phyloP scores from a whole-genome alignment of 1,284 basidiomycete genomes.

The Naganishia sp. region DNA sequence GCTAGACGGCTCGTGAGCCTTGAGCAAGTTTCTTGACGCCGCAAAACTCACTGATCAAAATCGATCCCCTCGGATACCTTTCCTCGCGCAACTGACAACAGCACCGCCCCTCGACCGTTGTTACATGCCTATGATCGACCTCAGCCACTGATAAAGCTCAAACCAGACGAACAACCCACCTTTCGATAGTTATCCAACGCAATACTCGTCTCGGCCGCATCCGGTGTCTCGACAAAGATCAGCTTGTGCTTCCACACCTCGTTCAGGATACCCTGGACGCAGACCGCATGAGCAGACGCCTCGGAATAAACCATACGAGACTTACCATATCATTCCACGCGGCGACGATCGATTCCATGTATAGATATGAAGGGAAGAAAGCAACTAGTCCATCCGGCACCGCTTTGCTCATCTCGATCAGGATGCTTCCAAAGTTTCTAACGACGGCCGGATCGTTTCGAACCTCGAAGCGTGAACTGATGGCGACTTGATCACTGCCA shows the following conservation, averaged over 20 bases:
- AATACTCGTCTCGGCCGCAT: constrained; percentile 98
- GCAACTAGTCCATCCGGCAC: constrained; percentile 99
- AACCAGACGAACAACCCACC: constrained; percentile 57
- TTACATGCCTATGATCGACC: constrained; percentile 76
- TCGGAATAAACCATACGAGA: neutral
- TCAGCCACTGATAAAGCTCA: neutral
- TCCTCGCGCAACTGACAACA: constrained; percentile 95
- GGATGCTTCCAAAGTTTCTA: constrained; percentile 96
- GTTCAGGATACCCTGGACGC: constrained; percentile 83
- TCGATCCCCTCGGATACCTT: constrained; percentile 99
- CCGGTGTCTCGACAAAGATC: constrained; percentile 98
- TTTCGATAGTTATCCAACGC: constrained; percentile 96
- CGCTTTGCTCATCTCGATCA: constrained; percentile 96
- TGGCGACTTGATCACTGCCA: constrained; percentile 96
- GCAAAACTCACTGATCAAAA: constrained; percentile 75
- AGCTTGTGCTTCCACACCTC: constrained; percentile 99
- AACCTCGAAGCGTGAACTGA: constrained; percentile 99
- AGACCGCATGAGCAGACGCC: constrained; percentile 25
- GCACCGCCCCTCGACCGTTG: constrained; percentile 94
- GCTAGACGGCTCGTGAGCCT: constrained; percentile 36
- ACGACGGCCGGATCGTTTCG: constrained; percentile 99
- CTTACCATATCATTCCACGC: constrained; percentile 99
- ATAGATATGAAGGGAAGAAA: constrained; percentile 99
- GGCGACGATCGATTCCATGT: constrained; percentile 99
- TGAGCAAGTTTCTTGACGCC: too few species aligned